phyloP scores from a whole-genome alignment of 1,284 basidiomycete species.

The Fomitopsis palustris region DNA sequence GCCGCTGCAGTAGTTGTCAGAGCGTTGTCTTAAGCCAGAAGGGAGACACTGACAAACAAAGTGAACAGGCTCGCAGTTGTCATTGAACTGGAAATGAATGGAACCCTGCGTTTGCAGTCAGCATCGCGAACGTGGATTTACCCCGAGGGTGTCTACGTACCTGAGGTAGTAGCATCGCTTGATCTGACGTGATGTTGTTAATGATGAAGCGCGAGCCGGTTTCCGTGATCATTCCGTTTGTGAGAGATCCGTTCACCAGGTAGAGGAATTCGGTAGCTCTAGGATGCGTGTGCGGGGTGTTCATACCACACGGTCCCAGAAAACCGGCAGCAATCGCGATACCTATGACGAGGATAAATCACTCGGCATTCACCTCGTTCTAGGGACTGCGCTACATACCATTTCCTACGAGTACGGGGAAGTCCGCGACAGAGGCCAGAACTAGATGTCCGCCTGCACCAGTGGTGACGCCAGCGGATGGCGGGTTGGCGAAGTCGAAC shows the following conservation, averaged over 20 bases:
- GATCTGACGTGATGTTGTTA: slow-evolving; percentile 28
- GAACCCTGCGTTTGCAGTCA: slow-evolving; percentile 21
- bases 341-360: slow-evolving; percentile 10
- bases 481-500: not conserved
- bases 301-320: slow-evolving; percentile 32
- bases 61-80: slow-evolving; percentile 20
- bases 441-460: slow-evolving; percentile 25
- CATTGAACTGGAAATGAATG: slow-evolving; percentile 34
- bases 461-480: not conserved
- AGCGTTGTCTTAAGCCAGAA: not conserved
- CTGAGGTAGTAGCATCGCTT: slow-evolving; percentile 31
- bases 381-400: slow-evolving; percentile 8
- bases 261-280: slow-evolving; percentile 36
- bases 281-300: slow-evolving; percentile 37
- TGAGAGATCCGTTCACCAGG: slow-evolving; percentile 30
- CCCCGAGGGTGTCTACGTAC: slow-evolving; percentile 5
- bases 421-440: slow-evolving; percentile 23
- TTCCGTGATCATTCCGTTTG: slow-evolving; percentile 32
- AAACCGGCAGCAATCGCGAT: slow-evolving; percentile 26
- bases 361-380: no score
- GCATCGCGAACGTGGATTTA: not conserved
- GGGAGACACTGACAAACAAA: slow-evolving; percentile 14
- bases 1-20: slow-evolving; percentile 24
- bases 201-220: slow-evolving; percentile 33
- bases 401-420: slow-evolving; percentile 25